Conservation (phyloP, 257 asterid genomes). For the Solanum gandarillasii region DNA sequence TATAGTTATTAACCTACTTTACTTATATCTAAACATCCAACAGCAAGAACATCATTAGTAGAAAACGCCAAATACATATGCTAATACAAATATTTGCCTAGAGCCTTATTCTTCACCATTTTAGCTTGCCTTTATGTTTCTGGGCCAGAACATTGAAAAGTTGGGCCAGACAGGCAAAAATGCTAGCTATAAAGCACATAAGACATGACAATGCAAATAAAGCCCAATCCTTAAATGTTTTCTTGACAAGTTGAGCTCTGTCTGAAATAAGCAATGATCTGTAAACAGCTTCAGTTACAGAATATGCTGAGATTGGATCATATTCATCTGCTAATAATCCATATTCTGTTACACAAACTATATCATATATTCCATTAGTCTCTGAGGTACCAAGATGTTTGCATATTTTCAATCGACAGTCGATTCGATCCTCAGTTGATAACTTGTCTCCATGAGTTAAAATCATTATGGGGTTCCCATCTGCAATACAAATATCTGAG, state of each 20-base stretch:
- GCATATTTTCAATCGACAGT: slow-evolving; percentile 14
- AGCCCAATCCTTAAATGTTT: slow-evolving; percentile 3
- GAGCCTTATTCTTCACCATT: slow-evolving; percentile 1
- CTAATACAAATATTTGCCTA: not conserved
- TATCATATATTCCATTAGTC: slow-evolving; percentile 12
- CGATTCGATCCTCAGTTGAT: slow-evolving; percentile 13
- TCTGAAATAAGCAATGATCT: slow-evolving; percentile 18
- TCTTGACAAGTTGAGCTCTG: slow-evolving; percentile 11
- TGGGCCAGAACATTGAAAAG: slow-evolving; percentile 4
- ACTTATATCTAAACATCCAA: not conserved
- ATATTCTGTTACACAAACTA: slow-evolving; percentile 16
- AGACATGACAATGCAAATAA: slow-evolving; percentile 1
- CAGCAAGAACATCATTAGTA: not conserved
- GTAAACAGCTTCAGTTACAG: slow-evolving; percentile 17
- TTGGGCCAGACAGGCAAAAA: slow-evolving; percentile 9
- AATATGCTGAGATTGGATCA: slow-evolving; percentile 16
- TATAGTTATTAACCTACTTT: not conserved
- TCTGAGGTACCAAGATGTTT: slow-evolving; percentile 10
- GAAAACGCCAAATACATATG: not conserved
- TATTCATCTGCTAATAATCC: slow-evolving; percentile 15
- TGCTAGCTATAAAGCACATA: not conserved
- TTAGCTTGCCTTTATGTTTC: not conserved
- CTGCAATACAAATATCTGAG: not conserved
- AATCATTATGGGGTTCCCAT: slow-evolving; percentile 11
- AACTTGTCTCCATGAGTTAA: slow-evolving; percentile 23